A percentile compares a stretch with the other conserved stretches of the same genome.
These are phyloP conservation scores for Sarocladium kiliense DNA, from an alignment of 2,329 filamentous ascomycete genomes.

Conservation along the genomic window DNA sequence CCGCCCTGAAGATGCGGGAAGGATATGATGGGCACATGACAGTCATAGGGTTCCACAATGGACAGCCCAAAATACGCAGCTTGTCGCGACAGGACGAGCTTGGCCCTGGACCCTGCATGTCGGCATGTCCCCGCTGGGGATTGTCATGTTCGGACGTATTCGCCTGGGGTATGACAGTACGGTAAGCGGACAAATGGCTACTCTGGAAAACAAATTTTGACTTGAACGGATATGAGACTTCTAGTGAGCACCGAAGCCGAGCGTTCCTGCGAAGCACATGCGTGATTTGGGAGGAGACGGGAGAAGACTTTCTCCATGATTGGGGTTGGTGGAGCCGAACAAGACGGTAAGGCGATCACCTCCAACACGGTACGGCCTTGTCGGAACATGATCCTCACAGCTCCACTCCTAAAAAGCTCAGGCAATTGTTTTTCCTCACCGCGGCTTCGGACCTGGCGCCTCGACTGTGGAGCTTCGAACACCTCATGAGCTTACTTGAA, in stretches of 20 bases:
- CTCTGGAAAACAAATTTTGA: background rate
- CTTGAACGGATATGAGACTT: too few relatives aligned
- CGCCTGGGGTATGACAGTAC: background rate
- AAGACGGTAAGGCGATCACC: too few relatives aligned
- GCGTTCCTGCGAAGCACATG: too few relatives aligned
- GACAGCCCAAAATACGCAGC: background rate
- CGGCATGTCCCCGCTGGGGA: background rate
- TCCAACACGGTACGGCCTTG: too few relatives aligned
- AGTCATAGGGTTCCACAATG: background rate
- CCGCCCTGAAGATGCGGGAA: background rate
- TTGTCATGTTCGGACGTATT: background rate
- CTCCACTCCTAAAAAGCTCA: background rate
- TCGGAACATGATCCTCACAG: background rate
- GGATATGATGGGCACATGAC: slow-evolving; percentile 2
- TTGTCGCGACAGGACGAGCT: background rate
- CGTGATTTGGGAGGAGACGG: too few relatives aligned
- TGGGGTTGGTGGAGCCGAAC: background rate
- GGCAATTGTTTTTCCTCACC: background rate
- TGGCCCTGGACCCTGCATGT: slow-evolving; percentile 8
- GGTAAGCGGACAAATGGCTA: background rate
- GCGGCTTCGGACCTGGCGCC: background rate
- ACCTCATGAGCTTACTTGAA: too few relatives aligned
- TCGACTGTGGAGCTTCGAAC: background rate
- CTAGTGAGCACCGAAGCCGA: too few relatives aligned
- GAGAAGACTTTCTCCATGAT: background rate